Percentiles rank a stretch among this genome's conserved stretches.
Conservation (phyloP, 2,329 filamentous ascomycete species). For the Helicocarpus griseus region DNA sequence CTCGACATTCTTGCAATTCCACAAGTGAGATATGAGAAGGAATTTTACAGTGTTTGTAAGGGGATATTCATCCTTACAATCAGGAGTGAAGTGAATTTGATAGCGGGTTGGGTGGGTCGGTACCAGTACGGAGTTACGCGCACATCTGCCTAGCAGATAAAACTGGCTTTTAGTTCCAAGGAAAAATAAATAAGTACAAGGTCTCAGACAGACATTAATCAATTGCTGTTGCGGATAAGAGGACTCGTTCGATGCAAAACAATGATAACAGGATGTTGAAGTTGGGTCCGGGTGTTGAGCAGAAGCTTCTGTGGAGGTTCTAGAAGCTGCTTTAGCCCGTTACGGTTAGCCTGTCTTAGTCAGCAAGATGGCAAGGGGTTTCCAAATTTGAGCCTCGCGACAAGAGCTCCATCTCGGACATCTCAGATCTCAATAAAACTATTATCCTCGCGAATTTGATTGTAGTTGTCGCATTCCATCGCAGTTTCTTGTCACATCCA, state of each 20-base stretch:
- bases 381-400: background rate
- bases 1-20: no score
- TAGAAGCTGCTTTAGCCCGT: background rate
- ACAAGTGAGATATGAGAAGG: no score
- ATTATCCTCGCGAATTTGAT: background rate
- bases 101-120: background rate
- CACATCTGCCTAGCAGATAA: no score
- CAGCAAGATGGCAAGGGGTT: background rate
- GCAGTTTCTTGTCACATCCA: background rate
- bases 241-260: background rate
- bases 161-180: no score
- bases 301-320: background rate
- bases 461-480: background rate
- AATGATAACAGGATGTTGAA: background rate
- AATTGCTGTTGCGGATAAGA: background rate
- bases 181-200: no score
- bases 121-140: no score
- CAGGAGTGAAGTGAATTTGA: background rate
- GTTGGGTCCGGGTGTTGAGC: no score
- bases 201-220: no score
- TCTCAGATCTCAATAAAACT: background rate
- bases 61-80: background rate
- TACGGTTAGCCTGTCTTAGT: background rate
- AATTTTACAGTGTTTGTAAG: no score
- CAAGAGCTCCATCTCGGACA: background rate